These are phyloP conservation scores for Tylopilus subfusipes DNA, from an alignment of 768 basidiomycete species.

Conservation along the genomic window DNA sequence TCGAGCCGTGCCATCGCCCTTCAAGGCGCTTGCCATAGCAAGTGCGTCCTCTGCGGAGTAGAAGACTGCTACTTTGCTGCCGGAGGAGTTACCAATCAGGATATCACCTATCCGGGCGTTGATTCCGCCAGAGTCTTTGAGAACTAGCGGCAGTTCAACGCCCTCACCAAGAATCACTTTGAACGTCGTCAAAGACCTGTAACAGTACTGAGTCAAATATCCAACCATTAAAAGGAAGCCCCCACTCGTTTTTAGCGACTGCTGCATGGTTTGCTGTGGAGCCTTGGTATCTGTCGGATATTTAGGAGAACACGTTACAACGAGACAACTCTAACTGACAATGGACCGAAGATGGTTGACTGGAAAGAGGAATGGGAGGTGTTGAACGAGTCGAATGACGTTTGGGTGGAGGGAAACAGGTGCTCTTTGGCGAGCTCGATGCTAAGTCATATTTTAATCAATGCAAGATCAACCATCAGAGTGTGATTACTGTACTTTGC, in stretches of 20 bases:
- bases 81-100: constrained; percentile 34
- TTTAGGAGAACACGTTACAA: constrained; percentile 3
- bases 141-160: constrained; percentile 46
- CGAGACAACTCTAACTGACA: constrained; percentile 40
- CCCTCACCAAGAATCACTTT: constrained; percentile 49
- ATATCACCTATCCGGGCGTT: constrained; percentile 37
- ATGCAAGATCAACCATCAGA: not conserved
- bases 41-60: constrained; percentile 47
- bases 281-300: constrained; percentile 25
- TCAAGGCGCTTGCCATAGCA: constrained; percentile 51
- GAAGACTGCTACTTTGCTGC: constrained; percentile 57
- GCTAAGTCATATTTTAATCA: constrained; percentile 25
- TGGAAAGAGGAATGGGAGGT: constrained; percentile 37
- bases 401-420: constrained; percentile 41
- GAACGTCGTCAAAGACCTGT: constrained; percentile 35
- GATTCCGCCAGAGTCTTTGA: constrained; percentile 40
- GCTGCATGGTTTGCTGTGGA: not conserved
- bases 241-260: constrained; percentile 19
- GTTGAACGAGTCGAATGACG: constrained; percentile 20
- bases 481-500: constrained; percentile 18
- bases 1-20: constrained; percentile 48
- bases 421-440: constrained; percentile 43
- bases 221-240: not conserved
- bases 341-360: constrained; percentile 65
- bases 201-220: constrained; percentile 1